Conservation (phyloP, 202 grass and related monocot genomes). For the Schoenoplectus tabernaemontani region DNA sequence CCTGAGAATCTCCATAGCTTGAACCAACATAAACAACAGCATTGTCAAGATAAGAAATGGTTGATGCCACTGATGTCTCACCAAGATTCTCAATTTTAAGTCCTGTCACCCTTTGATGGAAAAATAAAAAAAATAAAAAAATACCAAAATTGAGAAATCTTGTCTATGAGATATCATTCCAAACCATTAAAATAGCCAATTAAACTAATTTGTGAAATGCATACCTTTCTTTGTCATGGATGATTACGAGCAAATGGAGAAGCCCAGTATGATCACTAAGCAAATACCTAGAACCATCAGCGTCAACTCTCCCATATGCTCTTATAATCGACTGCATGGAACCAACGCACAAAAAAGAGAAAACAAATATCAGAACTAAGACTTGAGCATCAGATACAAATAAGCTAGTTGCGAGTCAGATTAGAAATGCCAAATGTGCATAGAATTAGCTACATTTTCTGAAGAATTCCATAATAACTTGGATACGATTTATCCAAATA, state of each 20-base stretch:
- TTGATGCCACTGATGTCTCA: conserved; percentile 88
- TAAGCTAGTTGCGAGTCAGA: neutral
- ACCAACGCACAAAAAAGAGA: neutral
- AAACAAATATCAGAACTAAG: conserved; percentile 14
- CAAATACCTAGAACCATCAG: conserved; percentile 94
- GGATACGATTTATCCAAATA: neutral
- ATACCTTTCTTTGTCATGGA: conserved; percentile 90
- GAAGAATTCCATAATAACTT: neutral
- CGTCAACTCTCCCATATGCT: conserved; percentile 89
- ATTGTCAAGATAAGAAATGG: conserved; percentile 97
- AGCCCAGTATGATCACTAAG: conserved; percentile 79
- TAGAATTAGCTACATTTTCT: neutral
- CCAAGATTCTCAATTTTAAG: conserved; percentile 93
- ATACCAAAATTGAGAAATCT: neutral
- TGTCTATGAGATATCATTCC: neutral
- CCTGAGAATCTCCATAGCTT: conserved; percentile 98
- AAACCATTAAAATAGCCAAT: neutral
- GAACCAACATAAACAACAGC: conserved; percentile 95
- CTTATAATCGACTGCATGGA: conserved; percentile 70
- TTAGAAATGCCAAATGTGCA: neutral
- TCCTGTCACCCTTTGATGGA: conserved; percentile 70
- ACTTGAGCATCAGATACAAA: conserved; percentile 4
- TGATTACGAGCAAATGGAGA: conserved; percentile 94
- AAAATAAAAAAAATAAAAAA: conserved; percentile 24
- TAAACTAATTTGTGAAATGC: neutral